Conservation (phyloP, 2,329 filamentous ascomycete species). For the Trichophaea hybrida region DNA sequence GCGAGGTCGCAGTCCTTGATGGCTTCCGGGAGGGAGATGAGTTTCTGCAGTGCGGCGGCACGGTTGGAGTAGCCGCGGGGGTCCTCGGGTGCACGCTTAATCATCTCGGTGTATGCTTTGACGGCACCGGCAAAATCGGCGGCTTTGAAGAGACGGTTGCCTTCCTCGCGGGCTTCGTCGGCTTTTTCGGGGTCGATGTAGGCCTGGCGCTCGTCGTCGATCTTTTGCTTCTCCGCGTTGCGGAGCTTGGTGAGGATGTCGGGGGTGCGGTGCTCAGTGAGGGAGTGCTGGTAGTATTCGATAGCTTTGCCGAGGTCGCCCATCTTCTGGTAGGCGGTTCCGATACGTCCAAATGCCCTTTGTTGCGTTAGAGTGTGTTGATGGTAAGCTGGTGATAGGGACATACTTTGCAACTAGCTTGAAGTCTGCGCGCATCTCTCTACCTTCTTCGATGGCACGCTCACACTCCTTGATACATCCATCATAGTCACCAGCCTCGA, state of each 20-base stretch:
- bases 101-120: constrained; percentile 89
- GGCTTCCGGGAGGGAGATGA: constrained; percentile 87
- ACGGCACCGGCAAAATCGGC: constrained; percentile 90
- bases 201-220: constrained; percentile 56
- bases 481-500: constrained; percentile 90
- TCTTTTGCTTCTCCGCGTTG: constrained; percentile 73
- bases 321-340: constrained; percentile 80
- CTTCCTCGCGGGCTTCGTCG: constrained; percentile 85
- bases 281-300: constrained; percentile 78
- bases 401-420: constrained; percentile 84
- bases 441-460: constrained; percentile 78
- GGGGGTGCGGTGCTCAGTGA: constrained; percentile 92
- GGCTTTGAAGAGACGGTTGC: constrained; percentile 95
- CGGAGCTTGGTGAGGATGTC: constrained; percentile 89
- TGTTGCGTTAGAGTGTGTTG: constrained; percentile 14
- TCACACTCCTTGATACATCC: constrained; percentile 75
- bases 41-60: constrained; percentile 89
- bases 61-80: constrained; percentile 94
- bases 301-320: constrained; percentile 68
- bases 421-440: constrained; percentile 83
- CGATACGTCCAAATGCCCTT: constrained; percentile 80
- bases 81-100: constrained; percentile 84
- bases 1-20: constrained; percentile 84
- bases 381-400: neutral
- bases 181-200: constrained; percentile 87